phyloP scores from a whole-genome alignment of 106 monocot species.

The Apostasia ramifera region DNA sequence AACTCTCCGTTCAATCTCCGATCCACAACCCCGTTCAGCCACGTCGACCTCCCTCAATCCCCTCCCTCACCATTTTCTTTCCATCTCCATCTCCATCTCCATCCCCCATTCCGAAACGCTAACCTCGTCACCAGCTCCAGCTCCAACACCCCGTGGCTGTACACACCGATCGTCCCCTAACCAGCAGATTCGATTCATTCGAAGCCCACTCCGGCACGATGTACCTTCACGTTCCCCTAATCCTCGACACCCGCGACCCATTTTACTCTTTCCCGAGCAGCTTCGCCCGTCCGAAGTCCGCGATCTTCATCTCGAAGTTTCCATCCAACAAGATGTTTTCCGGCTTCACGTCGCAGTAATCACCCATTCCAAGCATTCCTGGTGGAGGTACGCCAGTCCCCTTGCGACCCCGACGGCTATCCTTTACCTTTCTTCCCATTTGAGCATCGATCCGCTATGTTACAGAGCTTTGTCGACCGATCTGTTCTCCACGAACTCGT shows the following conservation, averaged over 20 bases:
- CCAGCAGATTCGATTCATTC: constrained; percentile 11
- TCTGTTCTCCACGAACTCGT: constrained; percentile 27
- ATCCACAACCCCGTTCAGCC: constrained; percentile 1
- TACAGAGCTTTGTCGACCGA: constrained; percentile 24
- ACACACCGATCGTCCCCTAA: constrained; percentile 21
- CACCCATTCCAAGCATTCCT: constrained; percentile 33
- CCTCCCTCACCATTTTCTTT: neutral
- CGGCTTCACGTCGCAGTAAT: constrained; percentile 31
- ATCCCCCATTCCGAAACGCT: constrained; percentile 3
- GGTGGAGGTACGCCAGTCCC: constrained; percentile 32
- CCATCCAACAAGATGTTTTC: constrained; percentile 27
- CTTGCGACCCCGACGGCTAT: constrained; percentile 22
- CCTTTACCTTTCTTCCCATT: constrained; percentile 21
- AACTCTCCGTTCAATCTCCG: constrained; percentile 12
- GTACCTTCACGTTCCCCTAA: constrained; percentile 27
- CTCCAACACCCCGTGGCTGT: constrained; percentile 24
- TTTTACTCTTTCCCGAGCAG: constrained; percentile 11
- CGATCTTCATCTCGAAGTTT: constrained; percentile 27
- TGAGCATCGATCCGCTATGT: neutral
- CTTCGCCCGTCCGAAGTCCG: constrained; percentile 28
- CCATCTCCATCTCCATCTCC: neutral
- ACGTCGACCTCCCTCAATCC: constrained; percentile 6
- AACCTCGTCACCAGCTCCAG: constrained; percentile 18
- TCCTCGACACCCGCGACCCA: constrained; percentile 16
- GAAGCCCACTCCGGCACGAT: constrained; percentile 32